Evolutionary conservation across 2,329 filamentous ascomycete genomes (phyloP), one percentile per base, ranked within the genome.

Genomic region (Monilinia fructigena): DNA sequence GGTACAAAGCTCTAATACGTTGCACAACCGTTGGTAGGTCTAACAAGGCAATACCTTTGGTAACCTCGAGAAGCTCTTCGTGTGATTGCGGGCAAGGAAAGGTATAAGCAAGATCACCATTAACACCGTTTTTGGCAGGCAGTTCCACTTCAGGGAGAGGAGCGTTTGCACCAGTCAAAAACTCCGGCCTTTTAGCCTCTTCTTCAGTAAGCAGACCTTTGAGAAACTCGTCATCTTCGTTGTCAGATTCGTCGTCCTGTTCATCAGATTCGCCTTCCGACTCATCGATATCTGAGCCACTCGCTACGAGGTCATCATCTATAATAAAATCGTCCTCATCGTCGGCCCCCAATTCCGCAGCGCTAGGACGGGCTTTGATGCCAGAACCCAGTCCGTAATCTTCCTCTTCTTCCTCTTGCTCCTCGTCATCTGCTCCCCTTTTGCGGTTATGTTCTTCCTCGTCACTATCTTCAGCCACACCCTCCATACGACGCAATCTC

Each of bases 251-350:
- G 14, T 75, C 76, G 18, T 72, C 77, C 23, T 80, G 78, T 16
- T 79, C 80, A 2, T 79, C 79, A 35, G 75, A 76, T 5, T 83
- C 82, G 52, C 85, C 83, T 10, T 82, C 82, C 23, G 83, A 78
- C 5, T 82, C 79, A 38, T 89, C 86, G n/a, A 87, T 74, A 50
- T 89, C 87, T 7, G 91, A 94, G 48, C 88, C 91, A 71, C 89
- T 93, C 16, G 93, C 93, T 45, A 97, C 85, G 20, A 98, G 83
- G 74, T 96, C 90, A 69, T 95, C 91, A 67, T 98, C 94, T 69
- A 97, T 88, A 35, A 94, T 76, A 73, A 98, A 98, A 72, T 97
- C 92, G 73, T 98, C 94, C 75, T 98, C 94, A 72, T 97, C 94
- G 70, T 97, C 93, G 45, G 96, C 89, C 7, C 88, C 91, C 23